A percentile compares a stretch with the other conserved stretches of the same genome.
These are phyloP conservation scores for Aspergillus pseudoviridinutans DNA, from an alignment of 2,329 filamentous ascomycete genomes.

Conservation along the genomic window DNA sequence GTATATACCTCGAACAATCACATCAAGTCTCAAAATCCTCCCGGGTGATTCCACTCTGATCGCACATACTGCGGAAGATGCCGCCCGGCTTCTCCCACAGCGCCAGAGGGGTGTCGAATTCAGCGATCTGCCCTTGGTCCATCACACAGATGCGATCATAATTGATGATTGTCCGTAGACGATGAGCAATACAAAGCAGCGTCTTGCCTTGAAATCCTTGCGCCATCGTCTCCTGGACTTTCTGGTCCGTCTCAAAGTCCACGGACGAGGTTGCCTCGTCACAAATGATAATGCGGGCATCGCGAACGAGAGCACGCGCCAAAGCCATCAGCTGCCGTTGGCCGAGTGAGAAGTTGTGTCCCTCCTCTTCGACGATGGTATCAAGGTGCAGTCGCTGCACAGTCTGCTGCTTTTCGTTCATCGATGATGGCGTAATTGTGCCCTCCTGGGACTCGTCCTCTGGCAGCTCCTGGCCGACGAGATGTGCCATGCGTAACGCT, in stretches of 20 bases:
- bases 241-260: slow-evolving; percentile 91
- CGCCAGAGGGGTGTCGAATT: slow-evolving; percentile 46
- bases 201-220: slow-evolving; percentile 79
- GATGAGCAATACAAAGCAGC: slow-evolving; percentile 83
- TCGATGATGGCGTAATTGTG: slow-evolving; percentile 32
- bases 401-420: slow-evolving; percentile 39
- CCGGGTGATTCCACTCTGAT: slow-evolving; percentile 69
- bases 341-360: slow-evolving; percentile 90
- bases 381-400: slow-evolving; percentile 54
- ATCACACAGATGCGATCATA: slow-evolving; percentile 95
- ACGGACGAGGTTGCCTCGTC: slow-evolving; percentile 93
- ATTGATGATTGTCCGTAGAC: slow-evolving; percentile 80
- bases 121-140: slow-evolving; percentile 78
- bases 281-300: slow-evolving; percentile 88
- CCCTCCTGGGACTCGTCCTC: slow-evolving; percentile 46
- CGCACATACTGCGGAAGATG: slow-evolving; percentile 88
- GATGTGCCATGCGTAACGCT: slow-evolving; percentile 42
- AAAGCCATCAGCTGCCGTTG: slow-evolving; percentile 95
- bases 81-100: slow-evolving; percentile 67
- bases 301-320: slow-evolving; percentile 81
- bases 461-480: slow-evolving; percentile 46
- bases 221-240: slow-evolving; percentile 84
- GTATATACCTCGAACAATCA: background rate
- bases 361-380: slow-evolving; percentile 83
- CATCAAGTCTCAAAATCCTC: slow-evolving; percentile 32